phyloP scores from a whole-genome alignment of 164 flowering plant species.

The Santalum album region DNA sequence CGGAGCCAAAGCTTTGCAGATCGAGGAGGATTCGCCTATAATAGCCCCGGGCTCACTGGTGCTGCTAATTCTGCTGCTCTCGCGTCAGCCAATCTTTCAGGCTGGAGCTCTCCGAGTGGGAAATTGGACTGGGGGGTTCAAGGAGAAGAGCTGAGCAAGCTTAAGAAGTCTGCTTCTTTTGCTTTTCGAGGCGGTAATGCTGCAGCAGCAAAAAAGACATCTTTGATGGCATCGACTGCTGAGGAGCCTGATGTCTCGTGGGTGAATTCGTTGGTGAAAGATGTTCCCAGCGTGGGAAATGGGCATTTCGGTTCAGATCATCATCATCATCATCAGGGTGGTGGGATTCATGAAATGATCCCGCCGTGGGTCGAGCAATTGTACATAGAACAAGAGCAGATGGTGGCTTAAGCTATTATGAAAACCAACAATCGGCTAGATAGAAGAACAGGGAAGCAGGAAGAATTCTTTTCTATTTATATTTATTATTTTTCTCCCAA shows the following conservation, averaged over 20 bases:
- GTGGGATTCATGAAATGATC: conserved; percentile 27
- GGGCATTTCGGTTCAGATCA: conserved; percentile 18
- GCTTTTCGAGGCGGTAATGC: conserved; percentile 36
- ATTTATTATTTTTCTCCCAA: background rate
- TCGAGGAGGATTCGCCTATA: conserved; percentile 32
- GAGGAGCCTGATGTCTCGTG: conserved; percentile 86
- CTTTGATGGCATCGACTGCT: conserved; percentile 8
- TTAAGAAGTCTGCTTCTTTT: conserved; percentile 78
- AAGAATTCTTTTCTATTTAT: background rate
- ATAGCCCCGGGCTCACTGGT: conserved; percentile 18
- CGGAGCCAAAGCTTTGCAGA: conserved; percentile 88
- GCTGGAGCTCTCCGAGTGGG: conserved; percentile 82
- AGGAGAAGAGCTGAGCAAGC: conserved; percentile 73
- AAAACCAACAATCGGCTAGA: no score
- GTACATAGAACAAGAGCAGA: conserved; percentile 90
- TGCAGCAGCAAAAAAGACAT: conserved; percentile 1
- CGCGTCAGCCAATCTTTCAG: conserved; percentile 36
- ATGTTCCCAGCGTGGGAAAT: conserved; percentile 32
- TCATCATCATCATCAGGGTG: conserved; percentile 16
- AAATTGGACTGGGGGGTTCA: conserved; percentile 84
- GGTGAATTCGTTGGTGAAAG: conserved; percentile 81
- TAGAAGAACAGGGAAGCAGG: conserved; percentile 2
- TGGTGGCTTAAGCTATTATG: conserved; percentile 51
- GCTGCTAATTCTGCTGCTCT: conserved; percentile 19
- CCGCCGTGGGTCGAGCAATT: conserved; percentile 70